Conservation (phyloP, 169 alveolate species). For the Plasmodium ovale region DNA sequence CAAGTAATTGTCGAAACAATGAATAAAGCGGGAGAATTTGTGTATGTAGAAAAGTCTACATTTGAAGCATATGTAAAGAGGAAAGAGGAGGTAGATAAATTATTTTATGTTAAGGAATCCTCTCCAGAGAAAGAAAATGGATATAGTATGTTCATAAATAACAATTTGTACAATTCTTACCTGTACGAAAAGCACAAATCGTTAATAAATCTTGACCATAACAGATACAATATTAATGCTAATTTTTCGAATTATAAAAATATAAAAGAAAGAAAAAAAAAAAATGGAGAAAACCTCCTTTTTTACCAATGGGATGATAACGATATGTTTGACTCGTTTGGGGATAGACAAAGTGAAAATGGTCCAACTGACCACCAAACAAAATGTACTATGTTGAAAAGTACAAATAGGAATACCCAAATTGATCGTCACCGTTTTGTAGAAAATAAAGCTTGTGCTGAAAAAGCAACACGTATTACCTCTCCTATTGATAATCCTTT, state of each 20-base stretch:
- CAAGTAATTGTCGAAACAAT: slow-evolving; percentile 40
- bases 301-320: too few relatives aligned
- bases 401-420: background rate
- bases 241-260: slow-evolving; percentile 65
- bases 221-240: slow-evolving; percentile 65
- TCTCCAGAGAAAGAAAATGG: slow-evolving; percentile 5
- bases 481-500: background rate
- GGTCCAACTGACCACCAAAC: background rate
- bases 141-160: slow-evolving; percentile 30
- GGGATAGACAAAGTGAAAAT: background rate
- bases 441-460: background rate
- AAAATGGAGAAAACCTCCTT: too few relatives aligned
- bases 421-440: background rate
- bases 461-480: slow-evolving; percentile 2
- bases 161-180: slow-evolving; percentile 20
- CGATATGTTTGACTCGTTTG: background rate
- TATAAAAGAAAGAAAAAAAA: slow-evolving; percentile 10
- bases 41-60: slow-evolving; percentile 36
- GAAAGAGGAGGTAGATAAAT: slow-evolving; percentile 51
- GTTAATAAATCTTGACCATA: slow-evolving; percentile 20
- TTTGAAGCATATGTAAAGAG: slow-evolving; percentile 61
- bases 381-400: background rate
- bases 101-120: slow-evolving; percentile 24
- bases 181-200: slow-evolving; percentile 26
- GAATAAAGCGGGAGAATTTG: slow-evolving; percentile 50